Conservation (phyloP, 257 asterid species). For the Prunella vulgaris region DNA sequence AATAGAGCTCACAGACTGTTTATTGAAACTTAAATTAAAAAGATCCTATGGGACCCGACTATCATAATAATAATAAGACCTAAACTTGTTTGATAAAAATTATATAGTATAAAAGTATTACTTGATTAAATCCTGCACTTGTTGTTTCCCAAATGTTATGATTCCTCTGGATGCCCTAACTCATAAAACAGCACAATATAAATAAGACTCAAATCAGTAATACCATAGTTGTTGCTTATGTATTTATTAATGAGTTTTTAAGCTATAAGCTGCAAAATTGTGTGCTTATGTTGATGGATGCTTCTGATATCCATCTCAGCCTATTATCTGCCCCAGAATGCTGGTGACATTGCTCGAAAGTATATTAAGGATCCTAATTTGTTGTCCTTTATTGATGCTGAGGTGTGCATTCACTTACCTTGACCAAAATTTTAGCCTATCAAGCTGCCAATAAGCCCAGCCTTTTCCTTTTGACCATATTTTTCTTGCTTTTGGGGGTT, state of each 20-base stretch:
- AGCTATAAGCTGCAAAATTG: background rate
- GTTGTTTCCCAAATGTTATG: too few relatives aligned
- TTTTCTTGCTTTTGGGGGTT: conserved; percentile 13
- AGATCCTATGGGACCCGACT: too few relatives aligned
- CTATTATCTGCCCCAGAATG: conserved; percentile 92
- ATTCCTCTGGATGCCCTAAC: too few relatives aligned
- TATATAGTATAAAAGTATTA: too few relatives aligned
- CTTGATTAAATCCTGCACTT: too few relatives aligned
- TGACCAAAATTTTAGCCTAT: conserved; percentile 3
- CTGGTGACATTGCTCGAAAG: conserved; percentile 86
- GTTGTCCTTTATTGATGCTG: conserved; percentile 89
- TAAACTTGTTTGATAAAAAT: too few relatives aligned
- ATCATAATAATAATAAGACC: too few relatives aligned
- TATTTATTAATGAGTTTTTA: background rate
- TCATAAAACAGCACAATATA: too few relatives aligned
- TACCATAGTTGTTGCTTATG: background rate
- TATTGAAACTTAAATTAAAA: too few relatives aligned
- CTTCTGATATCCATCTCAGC: conserved; percentile 52
- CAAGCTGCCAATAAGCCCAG: background rate
- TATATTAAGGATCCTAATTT: conserved; percentile 78
- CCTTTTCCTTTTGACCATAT: background rate
- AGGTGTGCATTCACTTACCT: conserved; percentile 48
- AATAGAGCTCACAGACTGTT: too few relatives aligned
- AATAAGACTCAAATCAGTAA: too few relatives aligned
- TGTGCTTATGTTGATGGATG: conserved; percentile 18